phyloP scores from a whole-genome alignment of 768 basidiomycete species.

The Mycena indigotica region DNA sequence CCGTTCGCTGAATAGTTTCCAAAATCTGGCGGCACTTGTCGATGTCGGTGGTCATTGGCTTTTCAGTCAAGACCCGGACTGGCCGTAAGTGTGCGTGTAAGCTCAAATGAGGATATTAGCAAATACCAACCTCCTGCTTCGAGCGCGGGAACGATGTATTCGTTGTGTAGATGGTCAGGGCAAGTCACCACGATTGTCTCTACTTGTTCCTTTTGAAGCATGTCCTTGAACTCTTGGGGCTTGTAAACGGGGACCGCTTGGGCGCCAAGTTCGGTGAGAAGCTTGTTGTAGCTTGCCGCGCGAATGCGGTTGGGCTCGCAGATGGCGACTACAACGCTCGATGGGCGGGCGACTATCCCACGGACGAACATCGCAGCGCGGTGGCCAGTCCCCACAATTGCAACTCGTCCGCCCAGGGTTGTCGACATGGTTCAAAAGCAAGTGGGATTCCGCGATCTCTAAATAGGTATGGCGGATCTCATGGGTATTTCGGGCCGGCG shows the following conservation, averaged over 20 bases:
- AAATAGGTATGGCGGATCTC: too few species aligned
- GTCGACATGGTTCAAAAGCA: constrained; percentile 27
- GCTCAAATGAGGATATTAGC: not conserved
- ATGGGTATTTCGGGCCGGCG: too few species aligned
- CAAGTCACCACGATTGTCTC: constrained; percentile 53
- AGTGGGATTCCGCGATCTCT: too few species aligned
- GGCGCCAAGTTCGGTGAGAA: constrained; percentile 42
- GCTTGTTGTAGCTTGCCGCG: constrained; percentile 46
- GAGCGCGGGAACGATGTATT: constrained; percentile 47
- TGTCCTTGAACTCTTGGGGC: constrained; percentile 44
- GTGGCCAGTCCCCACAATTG: constrained; percentile 45
- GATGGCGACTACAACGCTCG: constrained; percentile 44
- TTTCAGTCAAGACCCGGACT: constrained; percentile 54
- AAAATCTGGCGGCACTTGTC: constrained; percentile 50
- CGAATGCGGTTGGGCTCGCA: constrained; percentile 51
- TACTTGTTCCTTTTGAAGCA: constrained; percentile 48
- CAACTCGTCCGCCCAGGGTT: constrained; percentile 39
- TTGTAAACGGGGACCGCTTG: constrained; percentile 40
- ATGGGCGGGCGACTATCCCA: constrained; percentile 47
- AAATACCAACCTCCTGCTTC: constrained; percentile 40
- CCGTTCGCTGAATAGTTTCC: constrained; percentile 45
- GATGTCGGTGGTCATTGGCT: constrained; percentile 55
- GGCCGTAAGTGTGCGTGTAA: not conserved
- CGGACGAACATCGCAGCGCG: constrained; percentile 49
- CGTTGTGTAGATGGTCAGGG: constrained; percentile 49